Base-by-base conservation (phyloP, 2,329 filamentous ascomycete species). In the Didymella arachidicola region DNA sequence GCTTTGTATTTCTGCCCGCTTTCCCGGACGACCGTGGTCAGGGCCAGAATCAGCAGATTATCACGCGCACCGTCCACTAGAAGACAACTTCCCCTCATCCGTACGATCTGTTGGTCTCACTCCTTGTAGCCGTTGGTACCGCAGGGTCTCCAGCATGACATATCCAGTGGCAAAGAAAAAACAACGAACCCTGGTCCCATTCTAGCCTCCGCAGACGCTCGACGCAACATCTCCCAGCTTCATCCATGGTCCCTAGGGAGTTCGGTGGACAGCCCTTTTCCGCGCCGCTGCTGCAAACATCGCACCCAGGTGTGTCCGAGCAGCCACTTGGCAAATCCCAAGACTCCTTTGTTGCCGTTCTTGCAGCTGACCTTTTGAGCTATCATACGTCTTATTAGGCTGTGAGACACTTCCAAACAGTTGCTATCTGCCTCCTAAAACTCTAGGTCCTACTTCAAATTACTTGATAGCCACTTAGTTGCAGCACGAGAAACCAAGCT, bases 91-190 rank as follows among this genome's bases (percentile, higher is more conserved):
- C 42, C 34, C 41, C 46, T 26, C 30, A 39, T 19, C 18, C 3
- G 10, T 25, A 19, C 19, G n/a, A 29, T 27, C 39, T 59, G 56
- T 29, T 26, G 50, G 56, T 59, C 51, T 59, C 56, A 59, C 56
- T 53, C 45, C 32, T 46, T 50, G 32, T 49, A 42, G 56, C 22
- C 39, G 45, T 59, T 46, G 18, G 36, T 18, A 46, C 46, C 27
- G 45, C n/a, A 32, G 19, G 18, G 12, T 26, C 19, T 18, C 14
- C 27, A 34, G 38, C 27, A 54, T 32, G 45, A 59, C 32, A 49
- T 48, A 26, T 34, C 19, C 27, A 7, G 27, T 34, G 34, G 16
- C 41, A 39, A 39, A 18, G 16, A 50, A 54, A 53, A 46, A 54
- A 50, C 51, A 47, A 59, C 8, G 22, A 26, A 54, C 39, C 50